Base-by-base conservation (phyloP, 495 filamentous ascomycete species). In the Bombardia bombarda region DNA sequence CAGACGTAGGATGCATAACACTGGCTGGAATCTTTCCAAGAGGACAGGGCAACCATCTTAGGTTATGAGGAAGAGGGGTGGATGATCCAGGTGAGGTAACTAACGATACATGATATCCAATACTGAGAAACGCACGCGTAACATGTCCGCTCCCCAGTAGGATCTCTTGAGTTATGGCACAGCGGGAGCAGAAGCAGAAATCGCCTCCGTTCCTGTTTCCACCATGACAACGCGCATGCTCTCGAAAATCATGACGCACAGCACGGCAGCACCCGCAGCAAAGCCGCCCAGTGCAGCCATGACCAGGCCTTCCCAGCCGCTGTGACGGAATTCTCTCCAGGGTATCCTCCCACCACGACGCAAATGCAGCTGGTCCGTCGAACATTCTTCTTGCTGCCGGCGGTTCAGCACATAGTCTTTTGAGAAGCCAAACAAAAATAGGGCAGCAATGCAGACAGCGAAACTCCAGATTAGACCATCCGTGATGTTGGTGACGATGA, bases 391-490 rank as follows among this genome's bases (percentile, higher is more conserved):
- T 30, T 13, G 26, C 7, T 13, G 13, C 26, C n/a, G n/a, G n/a
- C 26, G 26, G 26, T 7, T 34, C 32, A 4, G n/a, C 14, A 34
- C 3, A 17, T n/a, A 34, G 3, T 34, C 32, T 56, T 77, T 77
- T 43, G 61, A 46, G 50, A 67, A 75, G 2, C 75, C 75, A 45
- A 79, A 79, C 14, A 46, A 28, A 23, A 76, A 41, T 14, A 78
- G 58, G 24, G 74, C 68, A n/a, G 75, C 53, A 22, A 60, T 61
- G 16, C 73, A 75, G 50, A 79, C 65, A 32, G 52, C 68, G 35
- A 75, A 70, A 18, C 65, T 70, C 18, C 67, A 47, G 46, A 67
- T 70, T 7, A 79, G 59, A 9, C 66, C 75, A 30, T 63, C 51
- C 10, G 49, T 56, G 16, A 53, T 32, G 2, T 38, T 23, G 17